phyloP scores from a whole-genome alignment of 1,284 basidiomycete species.

The Trichosporon sp. region DNA sequence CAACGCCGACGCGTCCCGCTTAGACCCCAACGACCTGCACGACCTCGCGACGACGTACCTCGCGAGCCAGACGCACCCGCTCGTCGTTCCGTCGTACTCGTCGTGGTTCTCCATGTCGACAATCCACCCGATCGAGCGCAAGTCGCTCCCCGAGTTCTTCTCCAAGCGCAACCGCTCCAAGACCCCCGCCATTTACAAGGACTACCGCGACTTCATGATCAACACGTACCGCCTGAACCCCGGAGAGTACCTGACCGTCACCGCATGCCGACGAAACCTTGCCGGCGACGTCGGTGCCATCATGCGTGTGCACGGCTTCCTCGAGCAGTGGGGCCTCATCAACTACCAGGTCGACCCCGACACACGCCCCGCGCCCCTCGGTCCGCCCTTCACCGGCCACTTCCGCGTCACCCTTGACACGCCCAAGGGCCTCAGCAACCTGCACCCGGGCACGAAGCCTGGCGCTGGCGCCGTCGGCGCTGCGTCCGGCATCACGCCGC shows the following conservation, averaged over 20 bases:
- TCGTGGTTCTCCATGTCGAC: slow-evolving; percentile 97
- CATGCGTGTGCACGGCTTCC: slow-evolving; percentile 97
- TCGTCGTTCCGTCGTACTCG: slow-evolving; percentile 94
- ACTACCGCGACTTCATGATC: slow-evolving; percentile 99
- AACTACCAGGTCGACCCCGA: slow-evolving; percentile 99
- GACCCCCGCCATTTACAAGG: slow-evolving; percentile 96
- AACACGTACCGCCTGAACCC: slow-evolving; percentile 96
- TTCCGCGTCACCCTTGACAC: slow-evolving; percentile 97
- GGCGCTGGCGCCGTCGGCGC: slow-evolving; percentile 31
- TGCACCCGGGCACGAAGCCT: slow-evolving; percentile 76
- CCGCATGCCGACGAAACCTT: slow-evolving; percentile 89
- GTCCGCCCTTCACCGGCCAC: slow-evolving; percentile 96
- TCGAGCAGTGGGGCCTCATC: slow-evolving; percentile 98
- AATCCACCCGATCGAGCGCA: slow-evolving; percentile 86
- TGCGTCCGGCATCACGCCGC: slow-evolving; percentile 53
- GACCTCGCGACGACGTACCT: slow-evolving; percentile 62
- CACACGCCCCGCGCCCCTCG: slow-evolving; percentile 85
- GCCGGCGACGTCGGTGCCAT: slow-evolving; percentile 98
- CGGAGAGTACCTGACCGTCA: slow-evolving; percentile 94
- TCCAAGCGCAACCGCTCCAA: slow-evolving; percentile 91
- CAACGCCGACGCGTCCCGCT: slow-evolving; percentile 28
- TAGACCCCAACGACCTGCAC: slow-evolving; percentile 43
- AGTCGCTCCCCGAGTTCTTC: slow-evolving; percentile 97
- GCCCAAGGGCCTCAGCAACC: slow-evolving; percentile 86
- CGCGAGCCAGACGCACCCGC: slow-evolving; percentile 92